Conservation (phyloP, 2,329 filamentous ascomycete species). For the Thielaviopsis cerberus region DNA sequence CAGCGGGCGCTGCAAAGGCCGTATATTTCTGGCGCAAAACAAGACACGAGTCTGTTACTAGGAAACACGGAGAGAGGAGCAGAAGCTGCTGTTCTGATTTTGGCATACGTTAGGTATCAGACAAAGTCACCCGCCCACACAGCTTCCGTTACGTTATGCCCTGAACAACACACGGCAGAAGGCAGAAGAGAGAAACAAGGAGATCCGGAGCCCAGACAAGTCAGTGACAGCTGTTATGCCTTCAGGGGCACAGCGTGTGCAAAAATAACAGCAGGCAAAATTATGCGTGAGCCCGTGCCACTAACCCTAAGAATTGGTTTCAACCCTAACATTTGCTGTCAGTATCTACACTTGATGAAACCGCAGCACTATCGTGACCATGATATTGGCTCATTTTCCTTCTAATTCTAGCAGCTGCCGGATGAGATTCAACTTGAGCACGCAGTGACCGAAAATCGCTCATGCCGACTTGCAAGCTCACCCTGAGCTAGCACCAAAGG, state of each 20-base stretch:
- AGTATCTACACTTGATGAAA: too few relatives aligned
- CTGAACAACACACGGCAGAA: background rate
- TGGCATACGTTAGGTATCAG: background rate
- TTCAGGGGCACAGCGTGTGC: background rate
- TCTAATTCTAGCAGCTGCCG: too few relatives aligned
- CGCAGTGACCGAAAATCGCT: background rate
- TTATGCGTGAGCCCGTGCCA: too few relatives aligned
- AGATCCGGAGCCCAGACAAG: background rate
- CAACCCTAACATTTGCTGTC: too few relatives aligned
- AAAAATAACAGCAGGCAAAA: too few relatives aligned
- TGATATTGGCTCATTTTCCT: too few relatives aligned
- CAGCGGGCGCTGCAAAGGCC: background rate
- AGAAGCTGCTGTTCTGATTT: background rate
- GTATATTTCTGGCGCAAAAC: background rate
- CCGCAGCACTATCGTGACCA: too few relatives aligned
- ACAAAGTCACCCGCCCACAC: background rate
- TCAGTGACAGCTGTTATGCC: background rate
- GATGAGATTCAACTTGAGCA: too few relatives aligned
- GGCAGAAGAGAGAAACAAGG: background rate
- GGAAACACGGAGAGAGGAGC: too few relatives aligned
- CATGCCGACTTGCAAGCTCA: background rate
- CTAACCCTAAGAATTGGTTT: too few relatives aligned
- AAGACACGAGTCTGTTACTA: too few relatives aligned
- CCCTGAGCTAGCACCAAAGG: background rate
- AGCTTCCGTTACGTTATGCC: background rate